Base-by-base conservation (phyloP, 148 eudicot genomes). In the Vaccinium corymbosum region DNA sequence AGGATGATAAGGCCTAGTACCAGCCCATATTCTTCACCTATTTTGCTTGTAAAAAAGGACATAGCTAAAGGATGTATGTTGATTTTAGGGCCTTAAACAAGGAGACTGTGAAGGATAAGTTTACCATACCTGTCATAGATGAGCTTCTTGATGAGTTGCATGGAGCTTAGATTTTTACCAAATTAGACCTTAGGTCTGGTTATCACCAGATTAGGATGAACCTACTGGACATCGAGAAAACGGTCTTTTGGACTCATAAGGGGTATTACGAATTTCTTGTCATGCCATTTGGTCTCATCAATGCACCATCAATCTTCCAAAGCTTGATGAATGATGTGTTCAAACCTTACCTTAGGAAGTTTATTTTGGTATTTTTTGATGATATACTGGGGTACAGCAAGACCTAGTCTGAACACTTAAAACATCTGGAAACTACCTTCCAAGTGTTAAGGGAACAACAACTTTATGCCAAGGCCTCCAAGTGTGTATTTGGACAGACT, bases 311-410 rank as follows among this genome's bases (percentile, higher is more conserved):
- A 7, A 73, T 3, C 25, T 73, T 73, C 17, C 49, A 73, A 25
- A 73, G 77, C 27, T 4, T 73, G 14, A 38, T 73, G 77, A 73
- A 73, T 73, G 77, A 73, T 3, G 17, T 73, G 14, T 73, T 73
- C 42, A 12, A 25, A 14, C 17, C 42, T 1, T 73, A 73, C 29
- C 15, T 11, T 10, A 53, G 57, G 7, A 53, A 12, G 46, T 42
- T 42, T 42, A 42, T 42, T 42, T 42, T 42, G 46, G 46, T 42
- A 5, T 42, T 42, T 42, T 42, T 42, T 42, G 15, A 53, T 14
- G 77, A 73, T 38, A 73, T 73, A 14, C 0, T 73, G 27, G 17
- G 35, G 11, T 35, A 73, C 29, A 35, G 77, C 49, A 38, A 29
- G 2, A 25, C 77, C 10, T 73, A 42, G 77, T 1, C 8, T 2